Evolutionary conservation across 1,139 yeast genomes (phyloP).

Genomic region (Tardiomyces digboiensis): DNA sequence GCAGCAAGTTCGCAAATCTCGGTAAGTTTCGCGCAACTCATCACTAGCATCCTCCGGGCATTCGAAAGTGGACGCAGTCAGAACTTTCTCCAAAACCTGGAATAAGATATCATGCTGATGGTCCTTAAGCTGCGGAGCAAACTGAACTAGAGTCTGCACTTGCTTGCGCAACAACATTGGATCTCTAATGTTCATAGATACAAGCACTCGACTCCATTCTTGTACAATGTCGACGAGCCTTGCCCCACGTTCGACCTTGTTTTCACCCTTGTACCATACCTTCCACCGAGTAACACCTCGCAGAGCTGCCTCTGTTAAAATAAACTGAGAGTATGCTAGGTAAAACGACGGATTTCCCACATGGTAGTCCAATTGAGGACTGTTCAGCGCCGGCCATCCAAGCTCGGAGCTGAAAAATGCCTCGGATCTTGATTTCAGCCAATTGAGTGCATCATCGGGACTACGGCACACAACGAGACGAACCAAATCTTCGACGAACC

Average conservation of each 20-base stretch:
- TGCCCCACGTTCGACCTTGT: conserved; percentile 47
- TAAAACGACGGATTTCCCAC: conserved; percentile 63
- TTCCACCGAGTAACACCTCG: conserved; percentile 97
- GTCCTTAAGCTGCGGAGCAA: conserved; percentile 84
- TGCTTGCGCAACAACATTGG: conserved; percentile 79
- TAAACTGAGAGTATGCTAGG: conserved; percentile 73
- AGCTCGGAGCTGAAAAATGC: conserved; percentile 62
- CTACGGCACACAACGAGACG: conserved; percentile 79
- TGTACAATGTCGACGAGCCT: conserved; percentile 58
- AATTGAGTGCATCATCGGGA: conserved; percentile 71
- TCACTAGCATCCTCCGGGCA: conserved; percentile 51
- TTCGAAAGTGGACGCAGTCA: conserved; percentile 80
- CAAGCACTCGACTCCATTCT: conserved; percentile 63
- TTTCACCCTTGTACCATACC: conserved; percentile 71
- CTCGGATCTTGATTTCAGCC: conserved; percentile 73
- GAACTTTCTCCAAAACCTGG: conserved; percentile 74
- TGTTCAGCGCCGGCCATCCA: conserved; percentile 56
- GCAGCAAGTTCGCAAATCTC: conserved; percentile 85
- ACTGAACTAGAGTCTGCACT: conserved; percentile 91
- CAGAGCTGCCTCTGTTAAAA: conserved; percentile 80
- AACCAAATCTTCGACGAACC: conserved; percentile 84
- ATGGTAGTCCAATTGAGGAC: conserved; percentile 43
- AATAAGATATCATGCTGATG: conserved; percentile 54
- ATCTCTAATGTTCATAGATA: conserved; percentile 67
- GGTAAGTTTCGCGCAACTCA: conserved; percentile 69